Conservation (phyloP, 805 yeast genomes). For the Kodamaea sagamina region DNA sequence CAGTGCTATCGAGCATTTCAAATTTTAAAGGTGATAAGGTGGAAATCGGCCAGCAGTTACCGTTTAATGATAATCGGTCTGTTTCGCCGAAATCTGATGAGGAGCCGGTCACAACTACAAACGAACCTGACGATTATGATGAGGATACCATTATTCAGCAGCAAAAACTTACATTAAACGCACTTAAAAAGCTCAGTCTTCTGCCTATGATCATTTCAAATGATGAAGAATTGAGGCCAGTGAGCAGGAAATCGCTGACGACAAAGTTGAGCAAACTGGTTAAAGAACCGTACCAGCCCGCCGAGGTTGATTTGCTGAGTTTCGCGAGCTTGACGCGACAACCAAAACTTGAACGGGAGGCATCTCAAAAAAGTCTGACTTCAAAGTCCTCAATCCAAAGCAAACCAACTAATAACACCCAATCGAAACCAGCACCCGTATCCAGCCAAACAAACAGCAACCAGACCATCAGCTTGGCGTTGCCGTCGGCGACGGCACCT, state of each 20-base stretch:
- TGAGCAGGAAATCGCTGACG: conserved; percentile 5
- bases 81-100: conserved; percentile 7
- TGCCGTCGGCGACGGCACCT: conserved; percentile 10
- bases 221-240: conserved; percentile 21
- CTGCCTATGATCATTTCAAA: conserved; percentile 42
- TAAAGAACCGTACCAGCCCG: conserved; percentile 44
- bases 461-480: not conserved
- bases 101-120: conserved; percentile 7
- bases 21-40: conserved; percentile 31
- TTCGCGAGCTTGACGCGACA: conserved; percentile 48
- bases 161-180: conserved; percentile 44
- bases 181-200: conserved; percentile 43
- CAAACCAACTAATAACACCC: conserved; percentile 2
- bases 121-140: conserved; percentile 28
- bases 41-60: conserved; percentile 44
- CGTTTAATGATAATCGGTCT: conserved; percentile 32
- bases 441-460: conserved; percentile 6
- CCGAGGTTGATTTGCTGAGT: conserved; percentile 46
- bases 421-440: not conserved
- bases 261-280: conserved; percentile 6
- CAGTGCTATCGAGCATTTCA: conserved; percentile 40
- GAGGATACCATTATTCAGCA: conserved; percentile 43
- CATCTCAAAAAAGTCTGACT: no score
- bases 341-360: conserved; percentile 25
- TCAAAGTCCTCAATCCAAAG: no score